Evolutionary conservation across 2,329 filamentous ascomycete species (phyloP), one percentile per base, ranked within the genome.

Genomic region (Paraphaeosphaeria minitans): DNA sequence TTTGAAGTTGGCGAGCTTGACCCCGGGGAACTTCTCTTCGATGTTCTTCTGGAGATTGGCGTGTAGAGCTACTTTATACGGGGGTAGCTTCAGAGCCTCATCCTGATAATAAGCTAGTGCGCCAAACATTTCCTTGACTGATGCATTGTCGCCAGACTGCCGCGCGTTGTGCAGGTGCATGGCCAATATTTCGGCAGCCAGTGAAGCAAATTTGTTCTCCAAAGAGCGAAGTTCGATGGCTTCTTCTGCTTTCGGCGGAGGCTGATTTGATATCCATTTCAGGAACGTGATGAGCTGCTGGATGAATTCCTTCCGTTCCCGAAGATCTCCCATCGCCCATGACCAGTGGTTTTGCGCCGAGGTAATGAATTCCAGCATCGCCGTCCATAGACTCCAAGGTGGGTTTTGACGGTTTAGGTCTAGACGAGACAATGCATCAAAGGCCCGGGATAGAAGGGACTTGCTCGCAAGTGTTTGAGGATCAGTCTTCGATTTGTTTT

Each of bases 271-370:
- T 62, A 76, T 69, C 71, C 71, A 75, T 45, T 83, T 85, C 35
- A 95, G 84, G 72, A 92, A 95, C 4, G 84, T 82, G 19, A 91
- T 85, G 19, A 97, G 83, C 56, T 87, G 86, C 43, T 86, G 82
- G 57, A 97, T 84, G 69, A 97, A 94, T 0, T 82, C 81, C 0
- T 85, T 83, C 68, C 96, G 90, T 59, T 88, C 88, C 61, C 90
- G 87, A 37, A 96, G 80, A 41, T 90, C 88, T 57, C 91, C 89
- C 57, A 96, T 93, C 1, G 92, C 93, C 92, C 94, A 97, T 1
- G 93, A 90, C 94, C 94, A 98, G 72, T 93, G 91, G 75, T 97
- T 95, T 72, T 97, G 93, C 4, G 94, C 91, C 2, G 90, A 87
- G 2, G 91, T 88, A 39, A 97, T 87, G 74, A 98, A 98, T 67